phyloP scores from a whole-genome alignment of 1,284 basidiomycete genomes.

The Boletellus deceptivus region DNA sequence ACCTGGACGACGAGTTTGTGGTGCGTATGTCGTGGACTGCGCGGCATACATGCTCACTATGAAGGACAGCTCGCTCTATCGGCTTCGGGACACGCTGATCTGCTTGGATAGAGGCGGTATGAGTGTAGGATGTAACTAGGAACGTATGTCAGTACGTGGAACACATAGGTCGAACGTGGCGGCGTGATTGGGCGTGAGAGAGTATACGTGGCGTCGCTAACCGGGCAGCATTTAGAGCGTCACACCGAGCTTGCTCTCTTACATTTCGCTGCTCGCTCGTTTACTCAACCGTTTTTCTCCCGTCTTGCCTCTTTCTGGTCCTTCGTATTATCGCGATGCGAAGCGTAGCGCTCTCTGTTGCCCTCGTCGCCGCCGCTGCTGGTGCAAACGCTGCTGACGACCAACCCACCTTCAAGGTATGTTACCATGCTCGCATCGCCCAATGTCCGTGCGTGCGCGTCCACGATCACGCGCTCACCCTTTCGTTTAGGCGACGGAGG shows the following conservation, averaged over 20 bases:
- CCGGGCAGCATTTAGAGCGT: slow-evolving; percentile 37
- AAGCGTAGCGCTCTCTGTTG: slow-evolving; percentile 76
- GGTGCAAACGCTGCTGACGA: slow-evolving; percentile 58
- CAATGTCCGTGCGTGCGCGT: slow-evolving; percentile 9
- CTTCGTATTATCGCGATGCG: slow-evolving; percentile 72
- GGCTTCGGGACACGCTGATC: slow-evolving; percentile 86
- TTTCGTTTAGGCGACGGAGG: slow-evolving; percentile 61
- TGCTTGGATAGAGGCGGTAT: slow-evolving; percentile 57
- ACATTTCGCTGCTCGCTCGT: slow-evolving; percentile 35
- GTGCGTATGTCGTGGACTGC: slow-evolving; percentile 45
- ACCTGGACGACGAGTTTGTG: slow-evolving; percentile 91
- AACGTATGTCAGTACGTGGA: too few species aligned
- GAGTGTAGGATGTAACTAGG: slow-evolving; percentile 15
- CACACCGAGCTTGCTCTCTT: slow-evolving; percentile 11
- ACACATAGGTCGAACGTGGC: background rate
- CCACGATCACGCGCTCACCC: slow-evolving; percentile 8
- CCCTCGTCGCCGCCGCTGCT: slow-evolving; percentile 64
- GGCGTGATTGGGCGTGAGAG: slow-evolving; percentile 30
- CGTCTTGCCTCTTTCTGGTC: slow-evolving; percentile 42
- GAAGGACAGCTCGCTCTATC: slow-evolving; percentile 73
- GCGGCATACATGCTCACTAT: slow-evolving; percentile 8
- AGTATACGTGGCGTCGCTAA: slow-evolving; percentile 50
- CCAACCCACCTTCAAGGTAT: slow-evolving; percentile 66
- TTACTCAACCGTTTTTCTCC: slow-evolving; percentile 36
- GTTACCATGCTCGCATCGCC: slow-evolving; percentile 17